Evolutionary conservation across 768 basidiomycete species (phyloP), one percentile per base, ranked within the genome.

Genomic region (Pleurotus sapidus): DNA sequence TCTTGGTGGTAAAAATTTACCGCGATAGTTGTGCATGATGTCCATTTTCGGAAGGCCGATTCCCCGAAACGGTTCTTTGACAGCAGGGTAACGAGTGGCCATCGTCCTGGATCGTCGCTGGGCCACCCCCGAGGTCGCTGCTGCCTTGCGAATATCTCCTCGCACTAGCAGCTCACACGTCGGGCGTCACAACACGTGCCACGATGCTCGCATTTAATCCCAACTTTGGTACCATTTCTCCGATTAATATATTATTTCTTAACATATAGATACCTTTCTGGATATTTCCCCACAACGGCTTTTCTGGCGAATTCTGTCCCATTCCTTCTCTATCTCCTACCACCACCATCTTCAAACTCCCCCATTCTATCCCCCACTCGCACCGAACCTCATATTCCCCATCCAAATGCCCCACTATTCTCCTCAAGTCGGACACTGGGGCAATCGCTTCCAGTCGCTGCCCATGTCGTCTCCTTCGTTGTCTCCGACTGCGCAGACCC

Each of bases 371-470:
- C 39, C 38, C 46, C 42, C 56, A 46, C 56, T 42, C 59, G 37
- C 60, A 64, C 64, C 58, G 60, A 55, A 51, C 49, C 39, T 45
- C 55, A 34, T 56, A 45, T 61, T 64, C 30, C 61, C 59, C 63
- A 64, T 58, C 50, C 62, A 53, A 55, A 84, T 82, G 81, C 75
- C 79, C 55, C 75, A 68, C 57, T 80, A 78, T 60, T 64, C 65
- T 55, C 67, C 68, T 61, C 72, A 67, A 42, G 67, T 72, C 56
- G 77, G 84, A 56, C 68, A 82, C 58, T 89, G 88, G 88, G 87
- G 87, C 42, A 87, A 85, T 62, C 87, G 87, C 66, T 89, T 85
- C 58, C 86, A 88, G 68, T 79, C 84, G 46, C 77, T 89, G 51
- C 76, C 77, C 24, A 73, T 80, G 46, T 77, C 82, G 37, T 75